A percentile compares a stretch with the other conserved stretches of the same genome.
Evolutionary conservation across 441 rosid species (phyloP).

Genomic region (Croton laevigatus): DNA sequence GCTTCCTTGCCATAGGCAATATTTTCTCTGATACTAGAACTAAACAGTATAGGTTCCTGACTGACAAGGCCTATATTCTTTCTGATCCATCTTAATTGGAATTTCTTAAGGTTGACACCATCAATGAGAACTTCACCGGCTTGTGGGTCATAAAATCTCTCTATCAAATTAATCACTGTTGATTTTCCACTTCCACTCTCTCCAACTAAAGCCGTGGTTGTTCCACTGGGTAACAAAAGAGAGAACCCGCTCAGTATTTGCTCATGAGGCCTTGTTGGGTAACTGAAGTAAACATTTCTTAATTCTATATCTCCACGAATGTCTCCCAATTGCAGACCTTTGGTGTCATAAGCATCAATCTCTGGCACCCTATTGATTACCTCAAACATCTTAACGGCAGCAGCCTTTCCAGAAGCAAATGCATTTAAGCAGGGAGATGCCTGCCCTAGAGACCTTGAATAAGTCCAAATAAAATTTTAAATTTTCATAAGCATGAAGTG

Average conservation of each 20-base stretch:
- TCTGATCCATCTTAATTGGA: conserved; percentile 67
- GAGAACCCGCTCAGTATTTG: conserved; percentile 56
- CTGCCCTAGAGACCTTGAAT: conserved; percentile 61
- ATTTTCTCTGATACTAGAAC: conserved; percentile 56
- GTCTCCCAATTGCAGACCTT: conserved; percentile 40
- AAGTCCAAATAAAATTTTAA: conserved; percentile 3
- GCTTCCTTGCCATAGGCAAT: conserved; percentile 61
- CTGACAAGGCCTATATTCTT: conserved; percentile 66
- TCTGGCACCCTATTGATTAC: conserved; percentile 56
- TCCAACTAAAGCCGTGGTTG: conserved; percentile 62
- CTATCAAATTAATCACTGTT: conserved; percentile 57
- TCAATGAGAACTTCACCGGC: conserved; percentile 65
- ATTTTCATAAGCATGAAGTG: neutral
- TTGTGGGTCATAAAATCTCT: conserved; percentile 71
- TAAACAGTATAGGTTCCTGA: conserved; percentile 67
- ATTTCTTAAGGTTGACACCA: conserved; percentile 54
- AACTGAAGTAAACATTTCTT: conserved; percentile 48
- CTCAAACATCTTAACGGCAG: conserved; percentile 70
- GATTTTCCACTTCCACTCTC: conserved; percentile 80
- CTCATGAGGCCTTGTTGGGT: conserved; percentile 60
- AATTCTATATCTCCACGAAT: conserved; percentile 52
- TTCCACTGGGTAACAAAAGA: conserved; percentile 47
- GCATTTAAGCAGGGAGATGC: conserved; percentile 61
- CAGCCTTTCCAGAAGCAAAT: conserved; percentile 72
- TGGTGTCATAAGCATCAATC: conserved; percentile 53